phyloP scores from a whole-genome alignment of 2,329 filamentous ascomycete genomes.

The Madurella fahalii region DNA sequence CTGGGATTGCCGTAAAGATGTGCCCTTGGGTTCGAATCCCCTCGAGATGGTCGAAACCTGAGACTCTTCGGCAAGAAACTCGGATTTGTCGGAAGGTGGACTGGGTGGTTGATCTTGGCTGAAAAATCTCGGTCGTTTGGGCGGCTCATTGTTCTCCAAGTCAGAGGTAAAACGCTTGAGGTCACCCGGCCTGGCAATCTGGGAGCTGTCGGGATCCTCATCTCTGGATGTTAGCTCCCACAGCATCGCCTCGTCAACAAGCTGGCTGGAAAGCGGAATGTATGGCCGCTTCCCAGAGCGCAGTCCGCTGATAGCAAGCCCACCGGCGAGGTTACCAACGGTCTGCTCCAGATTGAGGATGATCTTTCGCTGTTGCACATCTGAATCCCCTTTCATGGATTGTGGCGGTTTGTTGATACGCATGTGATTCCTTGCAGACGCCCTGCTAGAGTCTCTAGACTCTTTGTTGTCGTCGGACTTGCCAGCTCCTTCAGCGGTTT shows the following conservation, averaged over 20 bases:
- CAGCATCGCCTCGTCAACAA: conserved; percentile 40
- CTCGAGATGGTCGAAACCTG: too few relatives aligned
- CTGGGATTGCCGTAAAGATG: conserved; percentile 3
- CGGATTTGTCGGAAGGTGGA: background rate
- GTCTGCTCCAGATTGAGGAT: background rate
- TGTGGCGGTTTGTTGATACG: background rate
- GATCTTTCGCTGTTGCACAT: background rate
- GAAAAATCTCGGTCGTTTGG: conserved; percentile 7
- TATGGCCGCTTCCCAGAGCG: conserved; percentile 34
- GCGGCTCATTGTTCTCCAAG: background rate
- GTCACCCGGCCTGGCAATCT: background rate
- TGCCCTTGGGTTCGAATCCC: background rate
- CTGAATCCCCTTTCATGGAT: background rate
- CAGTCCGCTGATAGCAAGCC: conserved; percentile 43
- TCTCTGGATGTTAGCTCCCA: conserved; percentile 36
- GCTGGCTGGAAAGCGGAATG: conserved; percentile 35
- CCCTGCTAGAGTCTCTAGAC: conserved; percentile 2
- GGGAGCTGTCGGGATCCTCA: background rate
- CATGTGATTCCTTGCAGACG: background rate
- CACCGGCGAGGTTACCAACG: conserved; percentile 29
- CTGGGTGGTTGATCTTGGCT: background rate
- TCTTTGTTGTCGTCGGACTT: background rate
- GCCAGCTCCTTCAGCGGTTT: conserved; percentile 17
- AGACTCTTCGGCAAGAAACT: background rate
- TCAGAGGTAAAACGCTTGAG: conserved; percentile 11